Evolutionary conservation across 306 rosid species (phyloP), one percentile per base, ranked within the genome.

Genomic region (Acacia acuminata): DNA sequence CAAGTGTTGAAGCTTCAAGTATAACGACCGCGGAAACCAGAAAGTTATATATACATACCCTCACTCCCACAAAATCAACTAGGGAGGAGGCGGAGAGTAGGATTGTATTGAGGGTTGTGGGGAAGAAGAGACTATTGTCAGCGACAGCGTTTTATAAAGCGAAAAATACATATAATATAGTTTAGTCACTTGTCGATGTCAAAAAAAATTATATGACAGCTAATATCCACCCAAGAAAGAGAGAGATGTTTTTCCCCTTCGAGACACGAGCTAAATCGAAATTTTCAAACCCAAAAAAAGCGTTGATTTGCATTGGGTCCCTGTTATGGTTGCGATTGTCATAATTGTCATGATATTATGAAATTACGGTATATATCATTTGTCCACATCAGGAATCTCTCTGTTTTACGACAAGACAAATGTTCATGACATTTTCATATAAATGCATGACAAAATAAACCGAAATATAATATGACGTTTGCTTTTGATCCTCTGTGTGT

Each of bases 221-320:
- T 93, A 91, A 93, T 90, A 88, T 91, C 90, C 97, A 91, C 89
- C 96, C 82, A 42, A 32, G 85, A 81, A 65, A 42, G 27, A 56
- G 80, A 76, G 60, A 58, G 75, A 47, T 32, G 68, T 69, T 40
- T 43, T 77, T 30, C 48, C 44, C 27, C 32, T 67, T 56, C 14
- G 13, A 69, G 32, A 36, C 72, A 67, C 50, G 48, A 36, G 48
- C 25, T 22, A 50, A 73, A 17, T 51, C 47, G 2, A 16, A 24
- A 45, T 25, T 71, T 47, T 72, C 60, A 15, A 72, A 72, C 40
- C 32, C 36, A 13, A 45, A 24, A 44, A 3, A 45, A 7, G 42
- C 55, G 47, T 72, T 25, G 24, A 45, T 72, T 45, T 25, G 34
- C 61, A 32, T 30, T 50, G 56, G 58, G 66, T 34, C 50, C 34